Base-by-base conservation (phyloP, 768 basidiomycete species). In the Suillus alpinus region DNA sequence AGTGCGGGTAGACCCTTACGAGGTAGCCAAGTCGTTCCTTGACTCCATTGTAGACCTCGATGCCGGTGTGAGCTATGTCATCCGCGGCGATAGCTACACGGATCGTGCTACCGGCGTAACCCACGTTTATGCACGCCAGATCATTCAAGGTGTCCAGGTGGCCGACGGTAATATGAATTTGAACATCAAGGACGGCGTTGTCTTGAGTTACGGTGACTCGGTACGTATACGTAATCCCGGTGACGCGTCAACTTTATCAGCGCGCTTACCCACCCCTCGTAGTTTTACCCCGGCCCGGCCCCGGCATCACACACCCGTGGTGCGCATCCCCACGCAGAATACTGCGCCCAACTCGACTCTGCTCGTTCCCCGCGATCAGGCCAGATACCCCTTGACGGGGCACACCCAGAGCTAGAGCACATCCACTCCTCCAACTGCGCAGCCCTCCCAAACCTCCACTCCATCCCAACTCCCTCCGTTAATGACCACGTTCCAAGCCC, bases 81-180 rank as follows among this genome's bases (percentile, higher is more conserved):
- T 95, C 64, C 86, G 92, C 59, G 78, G 85, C 59, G 91, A 94
- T 76, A 92, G 91, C 14, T 95, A 96, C 75, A 93, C 91, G 51
- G 95, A 98, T 77, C 75, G 77, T 61, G 85, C 83, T 62, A 94
- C 92, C 2, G 91, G 90, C n/a, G 81, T 97, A 56, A 89, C 92
- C 32, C 94, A 98, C 75, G 81, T 94, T 66, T 96, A 95, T 71
- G 86, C 89, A 63, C 84, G 88, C 66, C 95, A 99, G 77, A 63
- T 91, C 60, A 76, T 95, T 68, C 87, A 91, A 60, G 94, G 93
- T 14, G 77, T 96, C 49, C 92, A 96, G 69, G 93, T 99, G 16
- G 82, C 83, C 12, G 93, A 97, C 68, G 92, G 91, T 32, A 90
- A 97, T 74, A 85, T 97, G 78, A 98, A 98, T 73, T 76, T 99